phyloP scores from a whole-genome alignment of 2,329 filamentous ascomycete genomes.

The Elsinoe perseae region DNA sequence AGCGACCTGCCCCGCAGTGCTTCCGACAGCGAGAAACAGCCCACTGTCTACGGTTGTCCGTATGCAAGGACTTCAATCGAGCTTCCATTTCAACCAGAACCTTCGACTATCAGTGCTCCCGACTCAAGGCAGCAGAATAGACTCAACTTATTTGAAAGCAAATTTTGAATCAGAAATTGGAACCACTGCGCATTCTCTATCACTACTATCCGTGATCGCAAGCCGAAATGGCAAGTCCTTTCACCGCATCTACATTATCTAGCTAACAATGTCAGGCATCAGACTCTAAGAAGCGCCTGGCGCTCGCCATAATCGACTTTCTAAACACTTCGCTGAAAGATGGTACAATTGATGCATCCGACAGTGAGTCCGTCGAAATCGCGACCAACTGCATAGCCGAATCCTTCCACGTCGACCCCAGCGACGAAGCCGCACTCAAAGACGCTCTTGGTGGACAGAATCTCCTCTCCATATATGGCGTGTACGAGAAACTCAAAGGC shows the following conservation, averaged over 20 bases:
- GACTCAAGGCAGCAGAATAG: background rate
- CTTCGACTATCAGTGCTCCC: background rate
- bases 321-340: constrained; percentile 75
- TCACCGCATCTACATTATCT: background rate
- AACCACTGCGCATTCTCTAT: background rate
- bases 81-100: background rate
- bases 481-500: constrained; percentile 89
- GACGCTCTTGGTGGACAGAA: constrained; percentile 79
- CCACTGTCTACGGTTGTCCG: constrained; percentile 5
- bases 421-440: constrained; percentile 61
- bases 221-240: background rate
- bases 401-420: constrained; percentile 88
- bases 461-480: constrained; percentile 82
- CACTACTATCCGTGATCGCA: background rate
- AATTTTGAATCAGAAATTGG: background rate
- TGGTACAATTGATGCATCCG: constrained; percentile 78
- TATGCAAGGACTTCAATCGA: background rate
- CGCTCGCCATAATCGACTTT: constrained; percentile 95
- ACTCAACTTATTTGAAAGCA: too few species aligned
- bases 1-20: constrained; percentile 12
- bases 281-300: constrained; percentile 71
- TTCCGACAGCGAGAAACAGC: background rate
- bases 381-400: constrained; percentile 91
- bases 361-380: constrained; percentile 88
- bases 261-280: constrained; percentile 29